These are phyloP conservation scores for Fusarium sterilihyphosum DNA, from an alignment of 2,329 filamentous ascomycete genomes.

Conservation along the genomic window DNA sequence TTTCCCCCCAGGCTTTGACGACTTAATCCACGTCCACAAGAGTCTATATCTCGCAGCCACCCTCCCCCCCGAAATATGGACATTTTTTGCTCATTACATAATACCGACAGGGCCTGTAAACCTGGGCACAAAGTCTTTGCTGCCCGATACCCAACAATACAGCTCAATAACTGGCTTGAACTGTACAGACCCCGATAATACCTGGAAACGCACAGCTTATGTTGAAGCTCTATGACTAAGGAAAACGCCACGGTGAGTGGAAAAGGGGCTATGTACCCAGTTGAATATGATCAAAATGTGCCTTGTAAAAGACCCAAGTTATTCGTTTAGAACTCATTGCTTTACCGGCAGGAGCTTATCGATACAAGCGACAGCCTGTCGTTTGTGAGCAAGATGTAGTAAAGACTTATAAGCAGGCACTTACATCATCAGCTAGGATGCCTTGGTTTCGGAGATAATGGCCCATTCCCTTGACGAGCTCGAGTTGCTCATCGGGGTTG, in stretches of 20 bases:
- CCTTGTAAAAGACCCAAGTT: conserved; percentile 3
- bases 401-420: conserved; percentile 10
- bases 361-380: conserved; percentile 42
- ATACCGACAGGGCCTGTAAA: conserved; percentile 20
- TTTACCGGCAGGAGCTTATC: conserved; percentile 38
- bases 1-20: conserved; percentile 9
- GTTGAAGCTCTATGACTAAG: conserved; percentile 16
- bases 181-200: conserved; percentile 6
- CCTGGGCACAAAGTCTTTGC: conserved; percentile 1
- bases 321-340: conserved; percentile 28
- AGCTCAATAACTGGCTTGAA: conserved; percentile 18
- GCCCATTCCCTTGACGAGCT: conserved; percentile 73
- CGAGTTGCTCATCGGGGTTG: conserved; percentile 86
- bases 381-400: not conserved
- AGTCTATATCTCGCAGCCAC: conserved; percentile 12
- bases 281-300: conserved; percentile 29
- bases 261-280: conserved; percentile 12
- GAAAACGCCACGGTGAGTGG: conserved; percentile 32
- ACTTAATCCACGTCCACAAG: conserved; percentile 2
- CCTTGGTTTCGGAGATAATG: conserved; percentile 74
- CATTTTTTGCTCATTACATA: conserved; percentile 35
- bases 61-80: conserved; percentile 4
- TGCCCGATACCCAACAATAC: conserved; percentile 22
- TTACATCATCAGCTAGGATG: conserved; percentile 48
- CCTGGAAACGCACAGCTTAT: conserved; percentile 3